phyloP scores from a whole-genome alignment of 371 early-diverging fungal species.

The Mortierella sp. region DNA sequence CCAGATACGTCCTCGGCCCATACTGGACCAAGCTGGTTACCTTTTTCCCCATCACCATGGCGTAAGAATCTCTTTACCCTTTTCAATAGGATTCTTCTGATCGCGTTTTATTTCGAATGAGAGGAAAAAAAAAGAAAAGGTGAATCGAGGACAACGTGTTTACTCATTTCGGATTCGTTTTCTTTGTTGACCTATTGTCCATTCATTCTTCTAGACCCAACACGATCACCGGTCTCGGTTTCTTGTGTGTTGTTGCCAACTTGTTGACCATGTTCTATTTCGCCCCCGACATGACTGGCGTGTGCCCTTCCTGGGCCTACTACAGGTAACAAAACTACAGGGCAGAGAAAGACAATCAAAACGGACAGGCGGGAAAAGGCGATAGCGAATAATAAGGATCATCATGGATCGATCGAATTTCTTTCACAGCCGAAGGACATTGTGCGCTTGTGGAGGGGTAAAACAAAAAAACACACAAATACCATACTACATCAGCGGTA shows the following conservation, averaged over 20 bases:
- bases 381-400: not conserved
- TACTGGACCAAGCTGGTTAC: constrained; percentile 94
- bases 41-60: constrained; percentile 92
- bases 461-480: constrained; percentile 3
- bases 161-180: not conserved
- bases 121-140: not conserved
- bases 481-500: too few species aligned
- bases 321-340: constrained; percentile 63
- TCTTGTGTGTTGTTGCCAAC: constrained; percentile 88
- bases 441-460: not conserved
- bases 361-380: not conserved
- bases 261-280: constrained; percentile 73
- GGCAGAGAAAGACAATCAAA: not conserved
- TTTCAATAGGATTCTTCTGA: not conserved
- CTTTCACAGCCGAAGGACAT: not conserved
- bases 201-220: constrained; percentile 84
- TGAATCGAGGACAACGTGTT: not conserved
- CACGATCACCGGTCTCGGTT: constrained; percentile 95
- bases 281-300: constrained; percentile 82
- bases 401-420: not conserved
- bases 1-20: constrained; percentile 86
- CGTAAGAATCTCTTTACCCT: constrained; percentile 63
- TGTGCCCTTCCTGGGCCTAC: constrained; percentile 90
- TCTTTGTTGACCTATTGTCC: not conserved
- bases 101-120: not conserved